Base-by-base conservation (phyloP, 2,329 filamentous ascomycete species). In the Knufia petricola region DNA sequence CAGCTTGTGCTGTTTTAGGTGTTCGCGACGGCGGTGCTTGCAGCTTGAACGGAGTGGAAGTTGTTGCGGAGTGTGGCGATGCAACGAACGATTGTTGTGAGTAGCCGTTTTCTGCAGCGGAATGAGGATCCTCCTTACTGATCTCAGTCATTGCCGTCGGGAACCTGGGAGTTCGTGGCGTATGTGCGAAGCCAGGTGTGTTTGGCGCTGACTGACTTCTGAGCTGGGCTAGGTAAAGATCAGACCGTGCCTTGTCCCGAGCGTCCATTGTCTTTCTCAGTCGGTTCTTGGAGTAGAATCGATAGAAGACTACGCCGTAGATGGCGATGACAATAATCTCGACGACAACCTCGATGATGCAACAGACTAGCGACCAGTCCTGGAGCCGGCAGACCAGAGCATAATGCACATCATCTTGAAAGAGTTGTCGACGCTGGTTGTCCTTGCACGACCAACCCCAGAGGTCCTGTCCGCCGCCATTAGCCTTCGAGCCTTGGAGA, bases 381-480 rank as follows among this genome's bases (percentile, higher is more conserved):
- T 95, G 70, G 61, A 98, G 79, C 60, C 90, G 84, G 73, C 92
- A 98, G 57, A 96, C 77, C 44, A 98, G 82, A 21, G 80, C 80
- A 68, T 96, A 98, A 68, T 92, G 76, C 59, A 98, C 78, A 60
- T 92, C 82, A 49, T 89, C 74, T 53, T 79, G 64, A 65, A 90
- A 96, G 46, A 95, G 71, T 44, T 87, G 69, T 48, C 82, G 72
- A 52, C 90, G 82, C 56, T 82, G 80, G 66, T 95, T 96, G 61
- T 94, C 78, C 50, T 89, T 84, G 66, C 92, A 98, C n/a, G 87
- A 81, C 92, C 92, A 98, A 51, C 90, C 89, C 92, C 92, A 98
- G 67, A 98, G 79, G 66, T 98, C 92, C 67, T 95, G 81, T 61
- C 85, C 85, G 55, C 79, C 71, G 62, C 79, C 79, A 62, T 77